These are phyloP conservation scores for Cyberlindnera mississippiensis DNA, from an alignment of 805 yeast genomes.

Conservation along the genomic window DNA sequence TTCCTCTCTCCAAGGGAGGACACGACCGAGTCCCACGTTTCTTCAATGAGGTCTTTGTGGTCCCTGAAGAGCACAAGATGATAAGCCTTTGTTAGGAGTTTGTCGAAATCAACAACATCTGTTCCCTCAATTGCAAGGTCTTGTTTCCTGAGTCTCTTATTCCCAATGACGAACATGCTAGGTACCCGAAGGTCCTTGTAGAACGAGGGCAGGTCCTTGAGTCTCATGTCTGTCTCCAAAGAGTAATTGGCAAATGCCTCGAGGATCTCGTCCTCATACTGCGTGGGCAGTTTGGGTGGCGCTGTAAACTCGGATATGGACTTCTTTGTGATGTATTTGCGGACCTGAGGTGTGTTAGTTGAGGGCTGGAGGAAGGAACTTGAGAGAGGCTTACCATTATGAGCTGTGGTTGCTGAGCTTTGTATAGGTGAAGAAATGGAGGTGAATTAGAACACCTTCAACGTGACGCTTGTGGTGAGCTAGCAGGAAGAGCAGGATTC, in stretches of 20 bases:
- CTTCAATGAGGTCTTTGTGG: slow-evolving; percentile 33
- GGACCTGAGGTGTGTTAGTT: slow-evolving; percentile 8
- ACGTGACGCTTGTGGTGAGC: no score
- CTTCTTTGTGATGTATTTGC: slow-evolving; percentile 21
- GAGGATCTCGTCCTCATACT: slow-evolving; percentile 42
- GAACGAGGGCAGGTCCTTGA: slow-evolving; percentile 28
- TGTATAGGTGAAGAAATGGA: no score
- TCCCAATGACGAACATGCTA: slow-evolving; percentile 26
- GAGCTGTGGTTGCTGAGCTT: no score
- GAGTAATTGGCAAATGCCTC: slow-evolving; percentile 40
- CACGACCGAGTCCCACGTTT: slow-evolving; percentile 38
- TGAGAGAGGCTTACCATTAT: no score
- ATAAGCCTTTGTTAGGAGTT: slow-evolving; percentile 37
- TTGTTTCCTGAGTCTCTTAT: slow-evolving; percentile 20
- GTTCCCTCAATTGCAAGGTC: slow-evolving; percentile 38
- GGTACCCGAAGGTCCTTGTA: slow-evolving; percentile 32
- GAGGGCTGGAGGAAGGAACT: no score
- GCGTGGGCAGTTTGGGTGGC: slow-evolving; percentile 35
- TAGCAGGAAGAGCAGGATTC: no score
- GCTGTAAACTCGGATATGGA: slow-evolving; percentile 29
- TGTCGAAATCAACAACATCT: slow-evolving; percentile 45
- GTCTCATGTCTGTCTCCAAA: slow-evolving; percentile 39
- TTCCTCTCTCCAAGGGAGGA: slow-evolving; percentile 16
- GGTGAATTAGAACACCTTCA: no score
- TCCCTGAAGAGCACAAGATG: slow-evolving; percentile 38